Evolutionary conservation across 2,329 filamentous ascomycete genomes (phyloP).

Genomic region (Phoma sp.): DNA sequence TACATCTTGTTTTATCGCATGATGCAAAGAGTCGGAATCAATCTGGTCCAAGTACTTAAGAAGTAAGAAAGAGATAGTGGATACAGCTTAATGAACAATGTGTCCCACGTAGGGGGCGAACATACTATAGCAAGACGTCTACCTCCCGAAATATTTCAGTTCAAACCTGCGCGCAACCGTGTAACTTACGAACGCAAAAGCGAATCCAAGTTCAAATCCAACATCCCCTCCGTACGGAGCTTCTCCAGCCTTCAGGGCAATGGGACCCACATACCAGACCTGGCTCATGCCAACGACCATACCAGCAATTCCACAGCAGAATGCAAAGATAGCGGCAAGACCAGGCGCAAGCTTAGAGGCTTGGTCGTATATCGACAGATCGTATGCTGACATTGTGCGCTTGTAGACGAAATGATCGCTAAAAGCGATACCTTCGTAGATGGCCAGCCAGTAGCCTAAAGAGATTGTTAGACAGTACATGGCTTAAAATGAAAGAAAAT

Average conservation of each 20-base stretch:
- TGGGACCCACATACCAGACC: conserved; percentile 69
- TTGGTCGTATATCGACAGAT: conserved; percentile 64
- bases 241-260: conserved; percentile 65
- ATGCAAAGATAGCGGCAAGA: conserved; percentile 67
- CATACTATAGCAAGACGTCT: neutral
- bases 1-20: no score
- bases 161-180: conserved; percentile 1
- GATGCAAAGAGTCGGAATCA: no score
- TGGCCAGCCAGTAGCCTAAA: conserved; percentile 73
- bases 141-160: neutral
- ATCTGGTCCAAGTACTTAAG: no score
- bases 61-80: no score
- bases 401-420: conserved; percentile 73
- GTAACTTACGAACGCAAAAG: conserved; percentile 5
- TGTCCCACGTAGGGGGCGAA: no score
- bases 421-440: conserved; percentile 71
- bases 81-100: no score
- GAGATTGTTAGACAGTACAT: conserved; percentile 21
- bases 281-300: conserved; percentile 75
- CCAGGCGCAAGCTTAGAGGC: conserved; percentile 65
- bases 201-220: conserved; percentile 7
- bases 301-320: conserved; percentile 68
- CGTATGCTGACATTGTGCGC: conserved; percentile 65
- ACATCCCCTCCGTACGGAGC: conserved; percentile 6
- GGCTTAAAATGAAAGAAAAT: neutral